phyloP scores from a whole-genome alignment of 345 rosid species.

The Sonneratia caseolaris region DNA sequence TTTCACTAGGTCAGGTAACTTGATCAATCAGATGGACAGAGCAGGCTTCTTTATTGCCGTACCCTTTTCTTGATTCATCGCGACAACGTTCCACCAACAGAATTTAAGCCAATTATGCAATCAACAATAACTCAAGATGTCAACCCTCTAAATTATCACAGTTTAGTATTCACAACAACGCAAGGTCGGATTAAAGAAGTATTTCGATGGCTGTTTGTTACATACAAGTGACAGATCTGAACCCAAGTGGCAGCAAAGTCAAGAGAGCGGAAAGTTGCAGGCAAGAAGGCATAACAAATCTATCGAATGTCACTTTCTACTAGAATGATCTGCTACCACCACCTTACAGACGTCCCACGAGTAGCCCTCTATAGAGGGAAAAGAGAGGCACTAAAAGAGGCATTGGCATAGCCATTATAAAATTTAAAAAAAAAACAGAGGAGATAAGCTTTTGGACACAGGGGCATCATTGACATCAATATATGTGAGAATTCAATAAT shows the following conservation, averaged over 20 bases:
- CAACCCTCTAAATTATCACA: neutral
- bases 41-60: neutral
- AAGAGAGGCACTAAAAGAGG: neutral
- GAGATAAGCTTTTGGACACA: neutral
- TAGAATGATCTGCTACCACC: neutral
- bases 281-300: neutral
- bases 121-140: neutral
- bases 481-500: neutral
- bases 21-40: neutral
- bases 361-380: neutral
- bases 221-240: neutral
- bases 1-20: neutral
- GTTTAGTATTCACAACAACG: neutral
- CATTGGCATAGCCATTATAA: neutral
- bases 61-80: neutral
- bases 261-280: neutral
- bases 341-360: neutral
- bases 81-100: neutral
- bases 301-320: neutral
- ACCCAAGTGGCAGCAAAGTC: neutral
- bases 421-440: neutral
- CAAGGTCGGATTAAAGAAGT: neutral
- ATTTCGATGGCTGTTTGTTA: neutral
- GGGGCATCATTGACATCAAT: slow-evolving; percentile 2
- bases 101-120: neutral